Conservation (phyloP, 106 monocot genomes). For the Gastrodia elata region DNA sequence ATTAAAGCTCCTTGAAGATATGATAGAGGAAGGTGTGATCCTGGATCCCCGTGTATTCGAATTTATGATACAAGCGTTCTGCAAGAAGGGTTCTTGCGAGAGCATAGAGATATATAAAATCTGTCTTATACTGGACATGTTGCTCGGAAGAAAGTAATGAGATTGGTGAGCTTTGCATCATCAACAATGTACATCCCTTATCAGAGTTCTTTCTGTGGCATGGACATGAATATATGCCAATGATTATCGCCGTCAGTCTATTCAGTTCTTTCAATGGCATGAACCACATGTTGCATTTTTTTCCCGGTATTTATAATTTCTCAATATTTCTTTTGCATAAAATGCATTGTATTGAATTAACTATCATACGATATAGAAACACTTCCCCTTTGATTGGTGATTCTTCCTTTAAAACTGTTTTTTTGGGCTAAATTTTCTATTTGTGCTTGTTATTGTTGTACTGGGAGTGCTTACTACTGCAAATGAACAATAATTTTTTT, state of each 20-base stretch:
- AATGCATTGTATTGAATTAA: not conserved
- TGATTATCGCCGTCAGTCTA: not conserved
- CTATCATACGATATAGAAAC: not conserved
- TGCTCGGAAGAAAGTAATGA: slow-evolving; percentile 15
- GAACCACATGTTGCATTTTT: not conserved
- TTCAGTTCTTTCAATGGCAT: not conserved
- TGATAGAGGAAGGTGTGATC: slow-evolving; percentile 16
- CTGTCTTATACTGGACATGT: slow-evolving; percentile 24
- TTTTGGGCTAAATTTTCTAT: not conserved
- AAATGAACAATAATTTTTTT: no score
- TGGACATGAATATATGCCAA: not conserved
- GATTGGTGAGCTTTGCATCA: not conserved
- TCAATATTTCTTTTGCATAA: not conserved
- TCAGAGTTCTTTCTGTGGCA: not conserved
- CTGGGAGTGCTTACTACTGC: not conserved
- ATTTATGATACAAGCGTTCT: slow-evolving; percentile 28
- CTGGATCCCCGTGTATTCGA: slow-evolving; percentile 14
- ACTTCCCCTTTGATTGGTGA: not conserved
- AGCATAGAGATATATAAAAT: slow-evolving; percentile 18
- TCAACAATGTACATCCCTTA: not conserved
- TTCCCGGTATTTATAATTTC: not conserved
- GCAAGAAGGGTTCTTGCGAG: slow-evolving; percentile 31
- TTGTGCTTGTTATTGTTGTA: not conserved
- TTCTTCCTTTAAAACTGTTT: not conserved
- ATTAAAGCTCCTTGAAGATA: slow-evolving; percentile 21